Base-by-base conservation (phyloP, 2,329 filamentous ascomycete genomes). In the Dactylellina leptospora region DNA sequence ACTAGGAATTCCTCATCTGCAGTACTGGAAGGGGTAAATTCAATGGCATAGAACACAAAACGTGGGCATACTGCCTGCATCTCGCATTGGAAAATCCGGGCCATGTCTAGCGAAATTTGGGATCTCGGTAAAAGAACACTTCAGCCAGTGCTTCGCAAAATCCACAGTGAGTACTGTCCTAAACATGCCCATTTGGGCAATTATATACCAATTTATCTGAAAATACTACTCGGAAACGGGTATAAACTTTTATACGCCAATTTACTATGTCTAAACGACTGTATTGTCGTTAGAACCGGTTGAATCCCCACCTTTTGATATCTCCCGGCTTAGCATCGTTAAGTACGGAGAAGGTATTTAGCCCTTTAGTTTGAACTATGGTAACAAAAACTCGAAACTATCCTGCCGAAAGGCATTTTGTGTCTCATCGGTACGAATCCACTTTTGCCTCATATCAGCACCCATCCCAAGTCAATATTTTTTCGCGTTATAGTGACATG, bases 51-150 rank as follows among this genome's bases (percentile, higher is more conserved):
- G 47, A 59, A 36, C 45, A 45, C 42, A 58, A 58, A 71, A 71
- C 64, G 64, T 71, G 64, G 64, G 42, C 50, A 48, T 38, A 48
- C 23, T 60, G 58, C 48, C 64, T 71, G 64, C 58, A 62, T 71
- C 56, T 71, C 40, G 64, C 64, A 71, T 62, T 42, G 45, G 47
- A 47, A 59, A 54, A 66, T 66, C 61, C 51, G 61, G 61, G 30
- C 54, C 48, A 58, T 56, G 36, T 22, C 42, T 42, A 56, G 61
- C 62, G 45, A 60, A 40, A 55, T 30, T 44, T 56, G 42, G 62
- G 54, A 44, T 66, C 54, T 59, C 54, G 62, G 54, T 59, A 68
- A 68, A 68, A 60, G 45, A 22, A 36, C 25, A 48, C 54, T 68
- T 54, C 54, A 68, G 53, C 62, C 62, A 54, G 54, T 28, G 25